A percentile compares a stretch with the other conserved stretches of the same genome.
phyloP scores from a whole-genome alignment of 2,329 filamentous ascomycete genomes.

The Epicoccum sorghinum region DNA sequence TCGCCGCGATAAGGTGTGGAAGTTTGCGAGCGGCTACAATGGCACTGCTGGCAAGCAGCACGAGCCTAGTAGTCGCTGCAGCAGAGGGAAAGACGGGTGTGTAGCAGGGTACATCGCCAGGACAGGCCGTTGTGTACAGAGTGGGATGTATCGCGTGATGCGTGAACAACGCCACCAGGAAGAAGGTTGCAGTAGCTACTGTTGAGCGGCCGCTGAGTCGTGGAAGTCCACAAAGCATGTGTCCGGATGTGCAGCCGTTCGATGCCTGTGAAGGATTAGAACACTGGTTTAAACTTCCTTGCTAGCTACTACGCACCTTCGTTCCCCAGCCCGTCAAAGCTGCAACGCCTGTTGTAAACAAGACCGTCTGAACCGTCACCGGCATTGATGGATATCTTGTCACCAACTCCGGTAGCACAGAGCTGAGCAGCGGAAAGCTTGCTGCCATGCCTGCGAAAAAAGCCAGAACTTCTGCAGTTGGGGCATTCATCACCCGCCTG shows the following conservation, averaged over 20 bases:
- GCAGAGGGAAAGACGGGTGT: slow-evolving; percentile 51
- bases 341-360: slow-evolving; percentile 51
- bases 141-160: slow-evolving; percentile 49
- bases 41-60: slow-evolving; percentile 44
- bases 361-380: slow-evolving; percentile 24
- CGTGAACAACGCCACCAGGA: slow-evolving; percentile 40
- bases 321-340: slow-evolving; percentile 59
- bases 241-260: slow-evolving; percentile 61
- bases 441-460: slow-evolving; percentile 56
- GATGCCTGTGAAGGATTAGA: slow-evolving; percentile 29
- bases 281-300: background rate
- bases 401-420: slow-evolving; percentile 53
- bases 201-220: slow-evolving; percentile 58
- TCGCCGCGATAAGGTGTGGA: slow-evolving; percentile 28
- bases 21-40: slow-evolving; percentile 29
- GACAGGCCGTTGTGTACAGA: slow-evolving; percentile 49
- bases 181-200: slow-evolving; percentile 50
- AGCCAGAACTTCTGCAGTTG: slow-evolving; percentile 50
- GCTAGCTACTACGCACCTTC: slow-evolving; percentile 47
- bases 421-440: slow-evolving; percentile 51
- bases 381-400: slow-evolving; percentile 29
- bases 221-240: slow-evolving; percentile 61
- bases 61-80: slow-evolving; percentile 34
- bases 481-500: slow-evolving; percentile 49
- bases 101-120: slow-evolving; percentile 53